Base-by-base conservation (phyloP, 2,329 filamentous ascomycete species). In the Neonectria magnoliae region DNA sequence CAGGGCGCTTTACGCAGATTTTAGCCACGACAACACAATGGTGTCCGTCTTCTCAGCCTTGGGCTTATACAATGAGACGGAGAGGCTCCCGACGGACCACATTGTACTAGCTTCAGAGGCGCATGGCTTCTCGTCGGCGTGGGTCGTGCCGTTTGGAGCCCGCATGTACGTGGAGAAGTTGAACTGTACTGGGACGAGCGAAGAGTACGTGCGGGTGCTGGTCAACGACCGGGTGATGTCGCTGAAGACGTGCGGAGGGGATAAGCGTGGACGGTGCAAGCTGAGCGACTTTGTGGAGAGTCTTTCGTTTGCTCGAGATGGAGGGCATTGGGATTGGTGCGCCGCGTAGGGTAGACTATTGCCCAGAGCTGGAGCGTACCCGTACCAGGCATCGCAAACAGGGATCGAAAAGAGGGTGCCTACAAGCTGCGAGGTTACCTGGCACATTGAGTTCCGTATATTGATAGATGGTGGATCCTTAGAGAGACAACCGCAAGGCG, bases 11-110 rank as follows among this genome's bases (percentile, higher is more conserved):
- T 98, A 97, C 74, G 94, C 93, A 0, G 94, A 98, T 78, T 97
- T 98, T 76, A 93, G 90, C 67, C 94, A 98, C 78, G 94, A 98
- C 79, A 97, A 97, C 77, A 90, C 91, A 75, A 93, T 98, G 89
- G 88, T 87, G 31, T 86, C 87, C 8, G 88, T 97, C 7, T 92
- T 92, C 75, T 89, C 88, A 5, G 93, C 93, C 0, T 76, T 98
- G 68, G 92, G 93, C 0, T 81, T 97, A 27, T 97, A 93, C 80
- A 92, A 94, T 70, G 80, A 79, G 47, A 93, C 88, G 0, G 73
- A 76, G 14, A 81, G 84, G 11, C 80, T 91, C 25, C 83, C 85
- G 2, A 84, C 83, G 25, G 81, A 81, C 3, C 82, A 81, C 7
- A 77, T 88, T 27, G 76, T 85, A 42, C 81, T 85, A 47, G 82